Conservation (phyloP, 2,329 filamentous ascomycete genomes). For the Aspergillus sp. region DNA sequence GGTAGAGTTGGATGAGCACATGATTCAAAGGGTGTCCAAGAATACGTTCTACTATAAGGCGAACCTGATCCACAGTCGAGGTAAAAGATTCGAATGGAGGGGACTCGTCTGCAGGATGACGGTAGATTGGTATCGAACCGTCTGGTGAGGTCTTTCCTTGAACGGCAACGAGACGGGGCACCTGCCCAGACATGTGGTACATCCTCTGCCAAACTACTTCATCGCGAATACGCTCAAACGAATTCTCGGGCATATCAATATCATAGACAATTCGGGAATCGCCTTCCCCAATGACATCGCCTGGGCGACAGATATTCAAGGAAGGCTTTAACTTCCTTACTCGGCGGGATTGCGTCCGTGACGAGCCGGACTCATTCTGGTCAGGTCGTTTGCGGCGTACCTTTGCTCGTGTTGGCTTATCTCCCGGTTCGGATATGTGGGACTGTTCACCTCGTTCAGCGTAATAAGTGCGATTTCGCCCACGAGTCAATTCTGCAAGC, state of each 20-base stretch:
- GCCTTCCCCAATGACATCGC: slow-evolving; percentile 69
- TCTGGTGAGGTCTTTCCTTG: slow-evolving; percentile 71
- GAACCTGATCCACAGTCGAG: slow-evolving; percentile 67
- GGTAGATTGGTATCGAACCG: slow-evolving; percentile 80
- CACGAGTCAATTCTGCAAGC: slow-evolving; percentile 19
- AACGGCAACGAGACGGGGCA: slow-evolving; percentile 86
- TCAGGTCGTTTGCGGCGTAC: slow-evolving; percentile 28
- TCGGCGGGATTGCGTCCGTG: slow-evolving; percentile 22
- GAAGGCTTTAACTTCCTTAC: slow-evolving; percentile 16
- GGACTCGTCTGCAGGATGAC: slow-evolving; percentile 87
- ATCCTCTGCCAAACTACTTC: slow-evolving; percentile 90
- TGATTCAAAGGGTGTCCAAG: slow-evolving; percentile 86
- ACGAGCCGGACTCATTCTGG: slow-evolving; percentile 13
- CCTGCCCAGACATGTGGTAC: slow-evolving; percentile 87
- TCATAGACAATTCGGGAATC: slow-evolving; percentile 74
- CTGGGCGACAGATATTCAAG: slow-evolving; percentile 42
- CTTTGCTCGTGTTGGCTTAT: slow-evolving; percentile 25
- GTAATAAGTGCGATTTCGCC: slow-evolving; percentile 18
- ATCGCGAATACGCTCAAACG: slow-evolving; percentile 68
- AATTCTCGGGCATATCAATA: slow-evolving; percentile 59
- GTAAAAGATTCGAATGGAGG: slow-evolving; percentile 76
- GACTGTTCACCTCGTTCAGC: background rate
- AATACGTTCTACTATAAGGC: slow-evolving; percentile 65
- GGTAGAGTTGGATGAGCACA: slow-evolving; percentile 88
- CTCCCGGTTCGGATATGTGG: background rate